Conservation (phyloP, 768 basidiomycete species). For the Russula foetens region DNA sequence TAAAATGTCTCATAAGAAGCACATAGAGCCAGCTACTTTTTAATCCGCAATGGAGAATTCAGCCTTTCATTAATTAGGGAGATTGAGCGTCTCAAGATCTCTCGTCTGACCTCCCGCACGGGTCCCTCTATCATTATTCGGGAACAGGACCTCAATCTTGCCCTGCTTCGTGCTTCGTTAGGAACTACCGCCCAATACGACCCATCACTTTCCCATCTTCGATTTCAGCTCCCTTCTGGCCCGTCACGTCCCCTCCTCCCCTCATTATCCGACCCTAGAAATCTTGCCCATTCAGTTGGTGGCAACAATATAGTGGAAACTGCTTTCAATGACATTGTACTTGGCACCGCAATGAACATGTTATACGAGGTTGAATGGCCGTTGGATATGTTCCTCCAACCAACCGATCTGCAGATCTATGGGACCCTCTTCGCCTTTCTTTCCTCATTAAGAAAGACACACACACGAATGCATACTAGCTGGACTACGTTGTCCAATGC, state of each 20-base stretch:
- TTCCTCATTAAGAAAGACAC: constrained; percentile 76
- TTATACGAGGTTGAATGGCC: constrained; percentile 78
- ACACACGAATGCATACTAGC: constrained; percentile 67
- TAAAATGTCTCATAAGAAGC: constrained; percentile 10
- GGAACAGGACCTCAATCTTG: constrained; percentile 85
- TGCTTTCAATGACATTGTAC: constrained; percentile 62
- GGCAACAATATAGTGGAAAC: constrained; percentile 33
- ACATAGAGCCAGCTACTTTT: constrained; percentile 75
- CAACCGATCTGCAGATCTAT: constrained; percentile 66
- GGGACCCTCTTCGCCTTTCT: constrained; percentile 74
- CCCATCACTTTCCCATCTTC: constrained; percentile 60
- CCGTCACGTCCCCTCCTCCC: constrained; percentile 77
- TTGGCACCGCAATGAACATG: constrained; percentile 70
- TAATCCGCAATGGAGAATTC: constrained; percentile 85
- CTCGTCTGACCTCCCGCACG: constrained; percentile 61
- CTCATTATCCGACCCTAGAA: constrained; percentile 39
- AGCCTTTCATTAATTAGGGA: constrained; percentile 77
- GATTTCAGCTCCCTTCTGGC: constrained; percentile 72
- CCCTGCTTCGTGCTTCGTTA: constrained; percentile 77
- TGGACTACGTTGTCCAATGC: constrained; percentile 84
- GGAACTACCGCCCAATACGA: constrained; percentile 88
- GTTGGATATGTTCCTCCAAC: constrained; percentile 79
- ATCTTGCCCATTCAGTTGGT: constrained; percentile 37
- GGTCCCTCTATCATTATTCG: constrained; percentile 70
- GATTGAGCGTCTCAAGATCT: constrained; percentile 74